These are phyloP conservation scores for Microglena sp. DNA, from an alignment of 139 green algal species.

Conservation along the genomic window DNA sequence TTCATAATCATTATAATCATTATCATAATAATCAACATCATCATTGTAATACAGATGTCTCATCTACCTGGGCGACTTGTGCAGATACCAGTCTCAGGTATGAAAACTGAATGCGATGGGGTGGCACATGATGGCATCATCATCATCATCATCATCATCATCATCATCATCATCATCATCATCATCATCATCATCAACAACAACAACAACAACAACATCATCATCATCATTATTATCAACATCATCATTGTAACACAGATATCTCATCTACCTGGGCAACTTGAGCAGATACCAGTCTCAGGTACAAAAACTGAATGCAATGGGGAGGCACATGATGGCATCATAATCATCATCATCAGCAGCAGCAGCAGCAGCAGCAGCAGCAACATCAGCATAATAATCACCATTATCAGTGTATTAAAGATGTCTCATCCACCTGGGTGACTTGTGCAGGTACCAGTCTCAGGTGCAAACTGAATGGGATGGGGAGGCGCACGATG, in stretches of 20 bases:
- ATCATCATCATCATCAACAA: too few relatives aligned
- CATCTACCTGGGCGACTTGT: constrained; percentile 61
- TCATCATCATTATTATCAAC: too few relatives aligned
- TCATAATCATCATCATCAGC: too few relatives aligned
- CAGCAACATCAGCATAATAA: too few relatives aligned
- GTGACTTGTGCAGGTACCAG: constrained; percentile 44
- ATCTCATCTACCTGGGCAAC: constrained; percentile 65
- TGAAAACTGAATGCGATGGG: neutral
- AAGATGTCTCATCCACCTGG: constrained; percentile 64
- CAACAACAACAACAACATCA: too few relatives aligned
- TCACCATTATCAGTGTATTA: too few relatives aligned
- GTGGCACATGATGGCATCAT: neutral
- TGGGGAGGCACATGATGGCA: neutral
- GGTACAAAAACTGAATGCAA: constrained; percentile 9
- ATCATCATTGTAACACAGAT: too few relatives aligned
- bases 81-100: constrained; percentile 30
- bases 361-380: too few relatives aligned
- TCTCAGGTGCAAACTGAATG: constrained; percentile 26
- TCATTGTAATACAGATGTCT: constrained; percentile 65
- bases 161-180: too few relatives aligned
- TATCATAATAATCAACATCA: too few relatives aligned
- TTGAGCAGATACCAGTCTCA: constrained; percentile 37
- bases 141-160: too few relatives aligned
- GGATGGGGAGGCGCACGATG: neutral
- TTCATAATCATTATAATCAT: too few relatives aligned